A percentile compares a stretch with the other conserved stretches of the same genome.
These are phyloP conservation scores for Teunomyces atbi DNA, from an alignment of 805 yeast genomes.

Conservation along the genomic window DNA sequence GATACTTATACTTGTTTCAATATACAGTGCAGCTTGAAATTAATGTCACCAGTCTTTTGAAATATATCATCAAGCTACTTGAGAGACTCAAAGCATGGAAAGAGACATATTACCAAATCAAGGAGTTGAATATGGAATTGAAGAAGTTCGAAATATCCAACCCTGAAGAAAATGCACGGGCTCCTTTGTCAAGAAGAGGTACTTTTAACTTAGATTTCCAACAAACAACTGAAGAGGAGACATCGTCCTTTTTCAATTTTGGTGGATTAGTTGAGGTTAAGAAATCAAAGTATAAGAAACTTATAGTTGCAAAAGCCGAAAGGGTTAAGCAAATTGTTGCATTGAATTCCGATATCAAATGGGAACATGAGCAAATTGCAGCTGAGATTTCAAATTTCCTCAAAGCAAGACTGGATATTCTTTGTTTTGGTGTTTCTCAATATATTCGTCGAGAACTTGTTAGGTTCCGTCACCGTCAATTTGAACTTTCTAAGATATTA, in stretches of 20 bases:
- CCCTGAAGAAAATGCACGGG: conserved; percentile 4
- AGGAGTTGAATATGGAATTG: conserved; percentile 27
- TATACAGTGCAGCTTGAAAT: conserved; percentile 25
- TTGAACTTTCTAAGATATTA: conserved; percentile 4
- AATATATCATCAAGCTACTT: conserved; percentile 20
- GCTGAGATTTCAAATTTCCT: conserved; percentile 60
- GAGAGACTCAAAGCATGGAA: conserved; percentile 32
- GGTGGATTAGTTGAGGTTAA: conserved; percentile 51
- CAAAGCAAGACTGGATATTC: conserved; percentile 45
- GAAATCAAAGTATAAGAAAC: conserved; percentile 45
- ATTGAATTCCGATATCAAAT: conserved; percentile 47
- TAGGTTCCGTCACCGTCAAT: conserved; percentile 15
- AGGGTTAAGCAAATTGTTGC: conserved; percentile 40
- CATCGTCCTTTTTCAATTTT: conserved; percentile 30
- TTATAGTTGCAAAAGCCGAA: conserved; percentile 40
- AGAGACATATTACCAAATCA: conserved; percentile 24
- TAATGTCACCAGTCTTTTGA: conserved; percentile 21
- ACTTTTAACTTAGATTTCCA: conserved; percentile 13
- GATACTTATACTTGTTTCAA: conserved; percentile 9
- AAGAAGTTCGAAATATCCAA: conserved; percentile 21
- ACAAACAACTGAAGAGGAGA: conserved; percentile 9
- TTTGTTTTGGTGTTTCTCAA: conserved; percentile 36
- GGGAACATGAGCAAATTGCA: conserved; percentile 61
- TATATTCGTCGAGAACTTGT: conserved; percentile 15
- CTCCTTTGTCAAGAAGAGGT: conserved; percentile 15